These are phyloP conservation scores for Cytospora schulzeri DNA, from an alignment of 2,329 filamentous ascomycete species.

Conservation along the genomic window DNA sequence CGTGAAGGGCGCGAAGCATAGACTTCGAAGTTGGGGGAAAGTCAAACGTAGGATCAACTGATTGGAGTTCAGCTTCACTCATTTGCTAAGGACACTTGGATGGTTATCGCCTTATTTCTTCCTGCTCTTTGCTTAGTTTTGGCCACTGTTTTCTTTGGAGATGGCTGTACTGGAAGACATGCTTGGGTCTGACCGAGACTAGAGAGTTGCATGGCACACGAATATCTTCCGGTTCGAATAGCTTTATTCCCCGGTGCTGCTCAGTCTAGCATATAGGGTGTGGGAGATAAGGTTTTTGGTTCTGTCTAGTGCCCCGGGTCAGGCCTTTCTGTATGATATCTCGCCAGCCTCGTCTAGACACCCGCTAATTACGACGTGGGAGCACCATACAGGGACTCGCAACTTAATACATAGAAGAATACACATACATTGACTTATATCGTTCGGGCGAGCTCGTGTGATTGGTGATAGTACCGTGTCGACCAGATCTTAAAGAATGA, in stretches of 20 bases:
- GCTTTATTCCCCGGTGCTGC: not conserved
- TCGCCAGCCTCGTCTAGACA: not conserved
- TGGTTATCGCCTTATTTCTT: not conserved
- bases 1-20: conserved; percentile 24
- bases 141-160: conserved; percentile 1
- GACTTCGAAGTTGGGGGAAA: conserved; percentile 23
- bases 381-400: not conserved
- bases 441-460: not conserved
- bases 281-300: not conserved
- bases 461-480: not conserved
- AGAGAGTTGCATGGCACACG: not conserved
- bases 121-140: not conserved
- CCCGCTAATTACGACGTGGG: not conserved
- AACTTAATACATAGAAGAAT: conserved; percentile 21
- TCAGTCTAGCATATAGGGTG: not conserved
- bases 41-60: conserved; percentile 12
- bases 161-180: not conserved
- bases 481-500: not conserved
- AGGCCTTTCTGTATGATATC: conserved; percentile 8
- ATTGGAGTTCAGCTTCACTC: not conserved
- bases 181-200: not conserved
- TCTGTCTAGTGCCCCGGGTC: not conserved
- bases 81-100: not conserved
- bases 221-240: not conserved
- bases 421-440: conserved; percentile 25